Base-by-base conservation (phyloP, 495 filamentous ascomycete species). In the Hypoxylon crocopeplum region DNA sequence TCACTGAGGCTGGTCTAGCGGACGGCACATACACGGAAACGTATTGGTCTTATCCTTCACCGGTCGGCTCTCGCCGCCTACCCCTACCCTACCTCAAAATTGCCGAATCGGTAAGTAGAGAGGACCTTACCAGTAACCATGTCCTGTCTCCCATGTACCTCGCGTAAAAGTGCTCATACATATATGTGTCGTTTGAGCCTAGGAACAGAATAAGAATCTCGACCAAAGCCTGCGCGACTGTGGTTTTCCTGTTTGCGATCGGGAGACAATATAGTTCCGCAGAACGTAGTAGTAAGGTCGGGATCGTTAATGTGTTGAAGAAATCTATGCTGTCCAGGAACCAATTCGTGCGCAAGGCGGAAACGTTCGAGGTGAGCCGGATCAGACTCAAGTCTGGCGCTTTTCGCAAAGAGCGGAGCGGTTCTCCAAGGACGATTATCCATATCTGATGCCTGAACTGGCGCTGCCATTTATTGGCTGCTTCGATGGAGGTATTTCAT, bases 21-120 rank as follows among this genome's bases (percentile, higher is more conserved):
- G 54, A 64, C 48, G 60, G 60, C 60, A 64, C 60, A 46, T 58
- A 53, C 17, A 40, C 42, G 49, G 37, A 58, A 45, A 64, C 54
- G 54, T 54, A 64, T 48, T 64, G 48, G 60, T 53, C 48, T 64
- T 64, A 59, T 64, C 54, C 60, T 47, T 58, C 60, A 64, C 60
- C 60, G 60, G 60, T 64, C 60, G 60, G 60, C 54, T 13, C 59
- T 62, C 60, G 48, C 60, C 60, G 42, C 54, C 40, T 50, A 64
- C 56, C 60, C 46, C 54, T 59, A 64, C 60, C 48, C 27, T 63
- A 60, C 56, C 40, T 53, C 36, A 48, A 42, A 60, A 65, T 60
- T 65, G 62, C 62, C 62, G 62, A 65, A 56, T 58, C 54, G 45
- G 54, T 58, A 49, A 48, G 48, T 41, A 48, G 30, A 49, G 38